phyloP scores from a whole-genome alignment of 176 grass and related monocot genomes.

The Avena insularis region DNA sequence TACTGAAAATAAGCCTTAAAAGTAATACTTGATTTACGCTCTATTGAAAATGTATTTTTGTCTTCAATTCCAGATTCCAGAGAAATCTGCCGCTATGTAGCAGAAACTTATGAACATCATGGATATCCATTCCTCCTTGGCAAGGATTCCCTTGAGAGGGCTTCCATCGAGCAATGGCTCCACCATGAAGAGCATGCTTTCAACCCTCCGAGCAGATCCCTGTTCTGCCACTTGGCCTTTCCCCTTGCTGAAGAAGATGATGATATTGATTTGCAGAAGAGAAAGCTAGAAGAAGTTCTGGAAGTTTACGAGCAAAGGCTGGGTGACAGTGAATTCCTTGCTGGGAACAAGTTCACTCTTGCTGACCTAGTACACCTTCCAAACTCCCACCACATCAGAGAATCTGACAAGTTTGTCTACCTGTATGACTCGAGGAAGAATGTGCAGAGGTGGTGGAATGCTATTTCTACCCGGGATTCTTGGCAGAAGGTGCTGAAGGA shows the following conservation, averaged over 20 bases:
- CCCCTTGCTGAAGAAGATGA: conserved; percentile 42
- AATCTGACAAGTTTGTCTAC: conserved; percentile 57
- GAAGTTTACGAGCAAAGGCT: conserved; percentile 90
- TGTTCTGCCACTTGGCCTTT: conserved; percentile 87
- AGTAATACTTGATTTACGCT: background rate
- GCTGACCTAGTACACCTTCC: conserved; percentile 86
- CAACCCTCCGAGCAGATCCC: conserved; percentile 77
- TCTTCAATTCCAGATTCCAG: conserved; percentile 76
- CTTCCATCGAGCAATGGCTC: conserved; percentile 94
- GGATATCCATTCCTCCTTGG: conserved; percentile 73
- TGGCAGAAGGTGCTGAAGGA: conserved; percentile 62
- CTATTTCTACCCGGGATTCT: conserved; percentile 52
- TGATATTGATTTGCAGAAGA: conserved; percentile 45
- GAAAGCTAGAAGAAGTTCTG: conserved; percentile 70
- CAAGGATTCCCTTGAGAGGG: conserved; percentile 78
- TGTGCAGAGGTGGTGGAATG: conserved; percentile 83
- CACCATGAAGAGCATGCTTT: conserved; percentile 86
- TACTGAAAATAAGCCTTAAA: conserved; percentile 10
- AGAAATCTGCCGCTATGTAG: conserved; percentile 76
- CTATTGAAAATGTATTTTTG: conserved; percentile 19
- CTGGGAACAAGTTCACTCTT: conserved; percentile 78
- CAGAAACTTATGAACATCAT: conserved; percentile 63
- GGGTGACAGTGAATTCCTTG: conserved; percentile 67
- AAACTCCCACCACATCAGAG: conserved; percentile 70
- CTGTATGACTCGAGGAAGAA: conserved; percentile 83